Evolutionary conservation across 495 filamentous ascomycete genomes (phyloP).

Genomic region (Staphylotrichum longicolle): DNA sequence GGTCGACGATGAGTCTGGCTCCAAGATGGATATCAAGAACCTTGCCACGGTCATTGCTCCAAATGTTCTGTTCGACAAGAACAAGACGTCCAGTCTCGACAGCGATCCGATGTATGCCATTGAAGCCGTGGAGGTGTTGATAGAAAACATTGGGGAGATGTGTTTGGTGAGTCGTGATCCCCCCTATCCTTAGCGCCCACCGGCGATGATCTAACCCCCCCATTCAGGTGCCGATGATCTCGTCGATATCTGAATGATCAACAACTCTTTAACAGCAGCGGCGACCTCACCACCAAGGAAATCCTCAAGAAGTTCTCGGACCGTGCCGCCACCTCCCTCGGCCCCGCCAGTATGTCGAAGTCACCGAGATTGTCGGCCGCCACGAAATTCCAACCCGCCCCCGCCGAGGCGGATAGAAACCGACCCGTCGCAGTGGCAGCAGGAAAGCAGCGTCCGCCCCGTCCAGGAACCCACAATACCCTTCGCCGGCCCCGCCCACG

Average conservation of each 20-base stretch:
- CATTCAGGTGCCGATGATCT: slow-evolving; percentile 82
- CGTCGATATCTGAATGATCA: slow-evolving; percentile 81
- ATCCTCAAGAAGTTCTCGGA: slow-evolving; percentile 88
- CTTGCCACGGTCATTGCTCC: slow-evolving; percentile 97
- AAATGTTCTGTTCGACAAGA: slow-evolving; percentile 81
- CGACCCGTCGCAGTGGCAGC: slow-evolving; percentile 74
- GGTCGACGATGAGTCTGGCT: slow-evolving; percentile 86
- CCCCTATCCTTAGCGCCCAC: background rate
- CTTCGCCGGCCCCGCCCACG: slow-evolving; percentile 19
- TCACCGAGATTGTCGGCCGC: slow-evolving; percentile 53
- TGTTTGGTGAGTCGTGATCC: slow-evolving; percentile 70
- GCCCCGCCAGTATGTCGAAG: slow-evolving; percentile 55
- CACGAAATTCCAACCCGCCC: slow-evolving; percentile 46
- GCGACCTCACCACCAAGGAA: slow-evolving; percentile 93
- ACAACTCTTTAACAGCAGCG: slow-evolving; percentile 71
- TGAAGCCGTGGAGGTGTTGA: slow-evolving; percentile 82
- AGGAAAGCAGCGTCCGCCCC: slow-evolving; percentile 77
- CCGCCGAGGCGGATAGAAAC: slow-evolving; percentile 65
- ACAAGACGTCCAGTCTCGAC: slow-evolving; percentile 63
- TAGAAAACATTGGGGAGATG: slow-evolving; percentile 92
- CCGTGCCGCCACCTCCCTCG: slow-evolving; percentile 56
- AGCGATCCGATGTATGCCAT: slow-evolving; percentile 87
- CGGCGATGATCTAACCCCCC: slow-evolving; percentile 25
- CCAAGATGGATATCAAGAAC: slow-evolving; percentile 99
- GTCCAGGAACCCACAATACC: slow-evolving; percentile 60